Conservation (phyloP, 163 green algal species). For the Chlorella variabilis region DNA sequence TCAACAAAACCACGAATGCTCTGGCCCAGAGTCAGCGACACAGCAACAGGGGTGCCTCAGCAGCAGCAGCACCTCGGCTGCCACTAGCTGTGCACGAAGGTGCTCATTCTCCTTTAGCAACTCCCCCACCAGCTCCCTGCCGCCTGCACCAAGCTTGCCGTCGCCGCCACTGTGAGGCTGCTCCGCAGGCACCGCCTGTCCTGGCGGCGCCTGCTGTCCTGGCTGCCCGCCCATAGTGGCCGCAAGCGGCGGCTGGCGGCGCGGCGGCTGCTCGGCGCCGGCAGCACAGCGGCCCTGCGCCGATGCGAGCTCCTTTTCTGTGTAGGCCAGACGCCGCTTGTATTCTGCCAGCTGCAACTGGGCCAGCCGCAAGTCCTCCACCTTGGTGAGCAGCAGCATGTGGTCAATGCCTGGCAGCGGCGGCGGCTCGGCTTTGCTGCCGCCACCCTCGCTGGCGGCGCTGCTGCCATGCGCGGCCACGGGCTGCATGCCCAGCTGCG, state of each 20-base stretch:
- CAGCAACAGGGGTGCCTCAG: too few relatives aligned
- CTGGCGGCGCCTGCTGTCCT: not conserved
- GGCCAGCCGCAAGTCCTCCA: slow-evolving; percentile 2
- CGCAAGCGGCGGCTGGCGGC: not conserved
- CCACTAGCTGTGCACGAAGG: slow-evolving; percentile 1
- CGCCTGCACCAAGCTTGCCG: not conserved
- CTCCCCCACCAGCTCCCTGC: slow-evolving; percentile 5
- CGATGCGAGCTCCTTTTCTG: slow-evolving; percentile 11
- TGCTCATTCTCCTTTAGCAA: slow-evolving; percentile 27
- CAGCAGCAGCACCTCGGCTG: slow-evolving; percentile 15
- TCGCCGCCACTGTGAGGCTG: not conserved
- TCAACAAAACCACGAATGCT: too few relatives aligned
- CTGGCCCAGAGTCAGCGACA: too few relatives aligned
- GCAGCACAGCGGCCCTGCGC: not conserved
- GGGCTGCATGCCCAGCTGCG: slow-evolving; percentile 22
- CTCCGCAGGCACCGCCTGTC: not conserved
- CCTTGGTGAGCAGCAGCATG: slow-evolving; percentile 25
- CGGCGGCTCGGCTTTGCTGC: not conserved
- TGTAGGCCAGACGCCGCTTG: not conserved
- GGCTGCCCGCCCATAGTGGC: not conserved
- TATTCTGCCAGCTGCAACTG: slow-evolving; percentile 7
- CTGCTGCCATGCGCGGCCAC: not conserved
- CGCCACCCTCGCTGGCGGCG: not conserved
- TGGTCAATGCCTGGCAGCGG: not conserved
- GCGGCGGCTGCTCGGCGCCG: not conserved